Evolutionary conservation across 2,329 filamentous ascomycete species (phyloP), one percentile per base, ranked within the genome.

Genomic region (Neoarthrinium moseri): DNA sequence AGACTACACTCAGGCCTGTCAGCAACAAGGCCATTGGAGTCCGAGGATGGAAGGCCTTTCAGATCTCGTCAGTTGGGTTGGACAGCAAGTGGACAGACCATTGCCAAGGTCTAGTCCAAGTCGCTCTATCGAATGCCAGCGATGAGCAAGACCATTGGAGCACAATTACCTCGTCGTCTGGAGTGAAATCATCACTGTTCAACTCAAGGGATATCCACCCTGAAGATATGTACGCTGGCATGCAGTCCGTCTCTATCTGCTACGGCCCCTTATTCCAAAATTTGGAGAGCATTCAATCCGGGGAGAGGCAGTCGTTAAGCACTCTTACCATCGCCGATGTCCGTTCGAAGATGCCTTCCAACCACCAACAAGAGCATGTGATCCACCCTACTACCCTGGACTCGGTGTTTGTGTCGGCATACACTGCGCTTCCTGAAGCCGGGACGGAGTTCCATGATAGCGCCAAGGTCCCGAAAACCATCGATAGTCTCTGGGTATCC

Each of bases 361-460:
- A 24, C 15, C 15, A 5, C 12, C 35, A 38, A 15, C 10, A 15
- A 11, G 32, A 35, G 10, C 20, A 38, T 17, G 6, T 40, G 6
- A 13, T 40, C 5, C 37, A 40, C 20, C 37, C 37, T 11, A 40
- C 37, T 62, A 5, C 51, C 52, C 7, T 56, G 66, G 43, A 62
- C 58, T 13, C 40, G 63, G 54, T 55, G 5, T 45, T 56, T 38
- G 45, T 53, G 5, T 13, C 39, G 11, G 20, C 29, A 37, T 30
- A 59, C 48, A 49, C 56, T 5, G 49, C 37, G 5, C 11, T 40
- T 20, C 37, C 37, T 29, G 37, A 22, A 7, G 6, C 49, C 3
- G 47, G 53, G 6, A 59, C 60, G 4, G 58, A 60, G 51, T n/a
- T n/a, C n/a, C 58, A 61, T 13, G 20, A 48, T 6, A 8, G 10